A percentile compares a stretch with the other conserved stretches of the same genome.
These are phyloP conservation scores for Danielozyma ontarioensis DNA, from an alignment of 805 yeast genomes.

Conservation along the genomic window DNA sequence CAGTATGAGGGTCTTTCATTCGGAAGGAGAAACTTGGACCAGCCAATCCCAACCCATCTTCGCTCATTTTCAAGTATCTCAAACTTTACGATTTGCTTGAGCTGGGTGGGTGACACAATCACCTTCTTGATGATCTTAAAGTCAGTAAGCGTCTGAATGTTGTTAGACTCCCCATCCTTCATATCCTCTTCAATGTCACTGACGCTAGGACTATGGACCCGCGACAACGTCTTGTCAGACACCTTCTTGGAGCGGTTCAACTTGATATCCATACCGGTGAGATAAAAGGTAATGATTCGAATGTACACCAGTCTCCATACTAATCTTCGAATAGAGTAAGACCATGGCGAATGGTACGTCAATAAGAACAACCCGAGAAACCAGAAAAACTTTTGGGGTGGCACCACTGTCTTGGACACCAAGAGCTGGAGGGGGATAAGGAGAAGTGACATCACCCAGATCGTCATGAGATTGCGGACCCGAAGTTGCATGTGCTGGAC, in stretches of 20 bases:
- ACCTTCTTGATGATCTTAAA: slow-evolving; percentile 35
- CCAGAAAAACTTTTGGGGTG: slow-evolving; percentile 31
- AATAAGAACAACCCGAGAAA: slow-evolving; percentile 31
- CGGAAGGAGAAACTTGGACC: slow-evolving; percentile 49
- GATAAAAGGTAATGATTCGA: slow-evolving; percentile 29
- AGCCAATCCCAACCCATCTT: slow-evolving; percentile 59
- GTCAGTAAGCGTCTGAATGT: slow-evolving; percentile 23
- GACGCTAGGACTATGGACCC: slow-evolving; percentile 12
- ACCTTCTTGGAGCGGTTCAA: slow-evolving; percentile 3
- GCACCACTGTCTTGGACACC: slow-evolving; percentile 26
- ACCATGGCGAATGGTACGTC: slow-evolving; percentile 46
- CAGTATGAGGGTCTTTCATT: slow-evolving; percentile 48
- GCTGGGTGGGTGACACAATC: slow-evolving; percentile 34
- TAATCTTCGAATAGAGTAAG: slow-evolving; percentile 38
- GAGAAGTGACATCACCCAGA: slow-evolving; percentile 24
- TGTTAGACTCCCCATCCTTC: neutral
- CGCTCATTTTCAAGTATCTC: slow-evolving; percentile 54
- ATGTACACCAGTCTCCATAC: slow-evolving; percentile 47
- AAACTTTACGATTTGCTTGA: slow-evolving; percentile 46
- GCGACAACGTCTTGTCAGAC: slow-evolving; percentile 5
- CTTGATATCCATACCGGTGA: slow-evolving; percentile 38
- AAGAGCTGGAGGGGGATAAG: slow-evolving; percentile 42
- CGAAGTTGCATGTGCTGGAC: slow-evolving; percentile 24
- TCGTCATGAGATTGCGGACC: slow-evolving; percentile 19
- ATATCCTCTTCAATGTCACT: slow-evolving; percentile 13